phyloP scores from a whole-genome alignment of 2,329 filamentous ascomycete species.

The Cladosporium phlei region DNA sequence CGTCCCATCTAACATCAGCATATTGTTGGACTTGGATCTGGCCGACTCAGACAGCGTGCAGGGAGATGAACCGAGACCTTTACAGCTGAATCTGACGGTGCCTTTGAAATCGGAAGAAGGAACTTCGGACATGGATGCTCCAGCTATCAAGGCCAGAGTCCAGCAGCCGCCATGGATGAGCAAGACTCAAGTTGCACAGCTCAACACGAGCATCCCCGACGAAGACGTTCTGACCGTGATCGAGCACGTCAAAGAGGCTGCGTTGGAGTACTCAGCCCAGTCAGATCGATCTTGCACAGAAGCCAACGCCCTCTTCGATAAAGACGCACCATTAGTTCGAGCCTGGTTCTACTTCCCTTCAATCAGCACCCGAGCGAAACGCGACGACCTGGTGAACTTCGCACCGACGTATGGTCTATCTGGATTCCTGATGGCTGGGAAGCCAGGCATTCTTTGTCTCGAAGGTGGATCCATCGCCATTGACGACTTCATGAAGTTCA shows the following conservation, averaged over 20 bases:
- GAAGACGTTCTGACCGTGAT: constrained; percentile 45
- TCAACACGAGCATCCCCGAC: constrained; percentile 39
- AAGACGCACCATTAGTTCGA: constrained; percentile 38
- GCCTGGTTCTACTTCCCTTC: constrained; percentile 63
- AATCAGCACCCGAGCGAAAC: constrained; percentile 55
- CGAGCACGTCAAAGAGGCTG: constrained; percentile 41
- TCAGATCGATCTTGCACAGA: constrained; percentile 6
- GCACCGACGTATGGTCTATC: constrained; percentile 51
- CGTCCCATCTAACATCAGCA: background rate
- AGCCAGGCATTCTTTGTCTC: constrained; percentile 52
- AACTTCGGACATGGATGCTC: constrained; percentile 33
- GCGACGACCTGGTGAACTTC: constrained; percentile 53
- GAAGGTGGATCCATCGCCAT: constrained; percentile 47
- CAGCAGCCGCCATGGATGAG: constrained; percentile 52
- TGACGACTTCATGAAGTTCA: constrained; percentile 58
- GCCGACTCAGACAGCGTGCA: background rate
- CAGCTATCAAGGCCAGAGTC: constrained; percentile 39
- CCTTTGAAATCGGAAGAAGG: constrained; percentile 28
- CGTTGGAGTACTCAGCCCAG: constrained; percentile 22
- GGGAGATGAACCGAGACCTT: background rate
- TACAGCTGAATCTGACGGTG: constrained; percentile 36
- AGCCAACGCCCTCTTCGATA: background rate
- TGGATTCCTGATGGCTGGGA: constrained; percentile 57
- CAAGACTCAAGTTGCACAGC: constrained; percentile 40
- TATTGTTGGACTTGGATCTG: constrained; percentile 7